Conservation (phyloP, 2,329 filamentous ascomycete species). For the Talaromyces sp. region DNA sequence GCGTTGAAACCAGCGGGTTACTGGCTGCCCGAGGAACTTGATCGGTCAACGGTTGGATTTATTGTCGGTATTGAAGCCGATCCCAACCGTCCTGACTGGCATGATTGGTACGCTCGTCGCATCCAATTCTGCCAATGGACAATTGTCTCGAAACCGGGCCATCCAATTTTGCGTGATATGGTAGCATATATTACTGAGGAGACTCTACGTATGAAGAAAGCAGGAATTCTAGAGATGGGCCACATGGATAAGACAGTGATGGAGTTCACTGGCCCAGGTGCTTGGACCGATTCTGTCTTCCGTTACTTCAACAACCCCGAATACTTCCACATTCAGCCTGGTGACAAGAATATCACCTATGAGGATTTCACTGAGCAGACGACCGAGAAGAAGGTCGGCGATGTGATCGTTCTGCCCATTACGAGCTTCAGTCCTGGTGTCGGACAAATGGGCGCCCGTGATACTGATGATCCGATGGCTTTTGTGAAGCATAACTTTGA, state of each 20-base stretch:
- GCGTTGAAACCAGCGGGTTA: slow-evolving; percentile 81
- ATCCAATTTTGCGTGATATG: slow-evolving; percentile 85
- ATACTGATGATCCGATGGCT: slow-evolving; percentile 89
- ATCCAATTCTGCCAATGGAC: slow-evolving; percentile 99
- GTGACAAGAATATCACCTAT: slow-evolving; percentile 76
- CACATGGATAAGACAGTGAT: slow-evolving; percentile 75
- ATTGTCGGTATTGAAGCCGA: slow-evolving; percentile 96
- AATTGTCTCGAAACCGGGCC: slow-evolving; percentile 91
- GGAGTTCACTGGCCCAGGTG: slow-evolving; percentile 89
- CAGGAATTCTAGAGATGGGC: slow-evolving; percentile 64
- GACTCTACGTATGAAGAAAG: slow-evolving; percentile 71
- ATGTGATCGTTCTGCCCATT: slow-evolving; percentile 91
- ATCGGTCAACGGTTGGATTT: slow-evolving; percentile 76
- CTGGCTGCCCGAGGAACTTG: slow-evolving; percentile 81
- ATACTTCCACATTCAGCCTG: slow-evolving; percentile 76
- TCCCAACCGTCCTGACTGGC: slow-evolving; percentile 89
- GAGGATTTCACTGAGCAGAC: slow-evolving; percentile 88
- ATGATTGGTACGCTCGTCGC: slow-evolving; percentile 90
- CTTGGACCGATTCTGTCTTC: slow-evolving; percentile 94
- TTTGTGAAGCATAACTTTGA: slow-evolving; percentile 98
- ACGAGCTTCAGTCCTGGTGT: slow-evolving; percentile 97
- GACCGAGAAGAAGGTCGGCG: slow-evolving; percentile 81
- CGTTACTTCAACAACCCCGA: slow-evolving; percentile 88
- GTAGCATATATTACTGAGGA: slow-evolving; percentile 84
- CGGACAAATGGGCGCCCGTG: slow-evolving; percentile 86